phyloP scores from a whole-genome alignment of 2,329 filamentous ascomycete species.

The Septoria petroselini region DNA sequence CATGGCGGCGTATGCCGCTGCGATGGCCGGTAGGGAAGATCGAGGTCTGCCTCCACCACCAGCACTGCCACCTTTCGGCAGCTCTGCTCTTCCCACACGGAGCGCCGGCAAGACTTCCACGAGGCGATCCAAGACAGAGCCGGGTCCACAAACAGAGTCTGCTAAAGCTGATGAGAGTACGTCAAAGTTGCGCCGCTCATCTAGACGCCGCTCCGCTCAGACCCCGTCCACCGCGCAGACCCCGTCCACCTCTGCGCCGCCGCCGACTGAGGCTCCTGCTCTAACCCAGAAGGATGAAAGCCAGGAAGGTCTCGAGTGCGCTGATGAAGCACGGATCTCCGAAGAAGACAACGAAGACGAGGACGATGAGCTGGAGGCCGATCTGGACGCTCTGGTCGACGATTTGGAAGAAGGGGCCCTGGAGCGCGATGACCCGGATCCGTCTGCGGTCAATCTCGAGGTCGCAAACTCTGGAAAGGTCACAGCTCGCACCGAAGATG shows the following conservation, averaged over 20 bases:
- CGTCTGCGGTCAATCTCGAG: slow-evolving; percentile 87
- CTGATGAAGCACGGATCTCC: slow-evolving; percentile 81
- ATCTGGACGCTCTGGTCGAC: slow-evolving; percentile 83
- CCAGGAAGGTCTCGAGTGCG: slow-evolving; percentile 77
- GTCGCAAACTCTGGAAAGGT: slow-evolving; percentile 82
- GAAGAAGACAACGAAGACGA: slow-evolving; percentile 69
- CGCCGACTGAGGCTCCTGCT: slow-evolving; percentile 40
- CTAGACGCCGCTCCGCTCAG: slow-evolving; percentile 35
- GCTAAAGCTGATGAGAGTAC: slow-evolving; percentile 26
- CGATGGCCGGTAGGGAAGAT: slow-evolving; percentile 56
- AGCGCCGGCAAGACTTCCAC: slow-evolving; percentile 26
- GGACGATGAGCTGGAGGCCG: slow-evolving; percentile 58
- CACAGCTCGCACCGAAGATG: slow-evolving; percentile 87
- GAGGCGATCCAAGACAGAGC: slow-evolving; percentile 27
- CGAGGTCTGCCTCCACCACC: slow-evolving; percentile 36
- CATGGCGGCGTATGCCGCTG: slow-evolving; percentile 73
- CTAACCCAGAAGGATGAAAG: slow-evolving; percentile 50
- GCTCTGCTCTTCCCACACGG: slow-evolving; percentile 31
- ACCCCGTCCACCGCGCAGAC: slow-evolving; percentile 30
- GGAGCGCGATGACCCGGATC: slow-evolving; percentile 70
- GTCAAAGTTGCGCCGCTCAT: slow-evolving; percentile 34
- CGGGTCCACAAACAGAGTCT: slow-evolving; percentile 20
- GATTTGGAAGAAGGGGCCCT: slow-evolving; percentile 83
- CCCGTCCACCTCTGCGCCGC: slow-evolving; percentile 22
- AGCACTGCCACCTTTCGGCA: slow-evolving; percentile 35